Percentiles rank a stretch among this genome's conserved stretches.
Conservation (phyloP, 169 alveolate species). For the Eimeria nieschulzi region DNA sequence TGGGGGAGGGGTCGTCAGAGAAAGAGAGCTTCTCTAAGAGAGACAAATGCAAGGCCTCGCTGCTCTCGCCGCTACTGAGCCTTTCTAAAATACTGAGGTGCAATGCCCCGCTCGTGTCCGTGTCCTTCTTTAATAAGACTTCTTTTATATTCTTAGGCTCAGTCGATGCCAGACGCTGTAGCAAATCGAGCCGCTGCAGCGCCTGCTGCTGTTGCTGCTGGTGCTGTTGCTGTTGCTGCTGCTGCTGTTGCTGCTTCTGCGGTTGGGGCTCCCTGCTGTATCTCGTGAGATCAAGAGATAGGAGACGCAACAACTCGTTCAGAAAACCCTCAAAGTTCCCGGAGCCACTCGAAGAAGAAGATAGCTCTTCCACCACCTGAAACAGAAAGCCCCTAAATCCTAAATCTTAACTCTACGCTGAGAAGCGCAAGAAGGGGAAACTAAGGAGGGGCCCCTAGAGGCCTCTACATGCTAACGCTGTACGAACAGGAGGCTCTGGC, state of each 20-base stretch:
- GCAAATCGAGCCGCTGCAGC: slow-evolving; percentile 47
- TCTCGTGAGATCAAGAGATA: background rate
- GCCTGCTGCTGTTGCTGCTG: slow-evolving; percentile 37
- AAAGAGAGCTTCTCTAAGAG: slow-evolving; percentile 29
- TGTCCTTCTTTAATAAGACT: slow-evolving; percentile 29
- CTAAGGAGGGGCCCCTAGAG: no score
- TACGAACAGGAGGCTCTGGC: background rate
- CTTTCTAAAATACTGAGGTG: slow-evolving; percentile 45
- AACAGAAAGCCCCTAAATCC: slow-evolving; percentile 1
- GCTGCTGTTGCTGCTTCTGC: slow-evolving; percentile 26
- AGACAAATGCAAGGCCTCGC: slow-evolving; percentile 43
- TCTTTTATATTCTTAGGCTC: slow-evolving; percentile 53
- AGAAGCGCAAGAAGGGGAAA: no score
- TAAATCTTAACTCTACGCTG: background rate
- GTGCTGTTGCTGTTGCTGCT: slow-evolving; percentile 14
- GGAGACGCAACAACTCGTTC: slow-evolving; percentile 39
- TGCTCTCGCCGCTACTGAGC: slow-evolving; percentile 51
- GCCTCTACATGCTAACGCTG: no score
- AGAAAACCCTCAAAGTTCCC: slow-evolving; percentile 15
- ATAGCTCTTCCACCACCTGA: slow-evolving; percentile 40
- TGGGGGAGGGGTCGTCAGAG: background rate
- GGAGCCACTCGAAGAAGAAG: slow-evolving; percentile 25
- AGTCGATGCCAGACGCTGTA: slow-evolving; percentile 48
- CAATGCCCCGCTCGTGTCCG: slow-evolving; percentile 26
- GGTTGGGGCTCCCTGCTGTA: background rate